Evolutionary conservation across 1,284 basidiomycete genomes (phyloP).

Genomic region (Peniophora sp.): DNA sequence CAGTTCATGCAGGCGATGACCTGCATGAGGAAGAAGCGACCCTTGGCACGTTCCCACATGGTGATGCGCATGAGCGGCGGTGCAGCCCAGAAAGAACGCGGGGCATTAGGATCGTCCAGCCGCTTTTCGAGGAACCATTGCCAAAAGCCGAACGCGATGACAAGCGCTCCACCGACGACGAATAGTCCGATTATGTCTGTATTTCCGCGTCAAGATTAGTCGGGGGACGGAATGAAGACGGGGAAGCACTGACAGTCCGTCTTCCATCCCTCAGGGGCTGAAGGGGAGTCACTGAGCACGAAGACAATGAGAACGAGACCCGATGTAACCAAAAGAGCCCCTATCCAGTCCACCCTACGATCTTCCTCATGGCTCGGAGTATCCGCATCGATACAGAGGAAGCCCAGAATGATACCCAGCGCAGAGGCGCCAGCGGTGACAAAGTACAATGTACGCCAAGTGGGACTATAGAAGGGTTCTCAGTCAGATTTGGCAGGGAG

Average conservation of each 20-base stretch:
- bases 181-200: slow-evolving; percentile 57
- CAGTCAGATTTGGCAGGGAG: slow-evolving; percentile 2
- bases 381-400: slow-evolving; percentile 38
- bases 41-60: slow-evolving; percentile 63
- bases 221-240: neutral
- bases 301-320: slow-evolving; percentile 79
- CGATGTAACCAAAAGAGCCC: slow-evolving; percentile 64
- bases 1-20: slow-evolving; percentile 63
- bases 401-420: slow-evolving; percentile 29
- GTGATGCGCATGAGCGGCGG: slow-evolving; percentile 68
- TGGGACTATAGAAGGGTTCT: slow-evolving; percentile 19
- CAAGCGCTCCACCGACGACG: slow-evolving; percentile 51
- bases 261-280: slow-evolving; percentile 65
- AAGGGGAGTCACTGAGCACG: slow-evolving; percentile 66
- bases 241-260: slow-evolving; percentile 52
- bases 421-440: slow-evolving; percentile 39
- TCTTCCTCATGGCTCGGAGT: slow-evolving; percentile 38
- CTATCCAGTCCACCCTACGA: slow-evolving; percentile 75
- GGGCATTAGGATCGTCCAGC: slow-evolving; percentile 16
- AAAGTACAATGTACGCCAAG: slow-evolving; percentile 53
- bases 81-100: slow-evolving; percentile 28
- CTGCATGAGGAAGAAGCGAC: slow-evolving; percentile 60
- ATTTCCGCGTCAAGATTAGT: neutral
- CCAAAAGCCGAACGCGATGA: slow-evolving; percentile 61
- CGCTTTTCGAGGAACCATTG: slow-evolving; percentile 51